Evolutionary conservation across 768 basidiomycete species (phyloP).

Genomic region (Panellus pusillus): DNA sequence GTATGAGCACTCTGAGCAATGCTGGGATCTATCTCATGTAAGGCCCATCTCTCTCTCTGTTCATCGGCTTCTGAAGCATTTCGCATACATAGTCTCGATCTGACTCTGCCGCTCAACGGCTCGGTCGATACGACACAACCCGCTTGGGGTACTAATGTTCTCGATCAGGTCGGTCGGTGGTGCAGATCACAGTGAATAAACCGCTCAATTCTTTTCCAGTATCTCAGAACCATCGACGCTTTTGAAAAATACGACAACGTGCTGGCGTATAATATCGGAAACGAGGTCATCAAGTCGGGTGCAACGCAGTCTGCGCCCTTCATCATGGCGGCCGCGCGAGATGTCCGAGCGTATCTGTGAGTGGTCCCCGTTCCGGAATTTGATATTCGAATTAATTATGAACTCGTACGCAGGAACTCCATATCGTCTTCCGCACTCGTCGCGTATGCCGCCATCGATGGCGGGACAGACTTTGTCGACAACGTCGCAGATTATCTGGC

Average conservation of each 20-base stretch:
- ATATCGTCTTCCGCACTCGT: conserved; percentile 67
- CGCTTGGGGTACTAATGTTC: conserved; percentile 61
- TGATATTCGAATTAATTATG: too few species aligned
- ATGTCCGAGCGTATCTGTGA: conserved; percentile 59
- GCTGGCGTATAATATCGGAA: conserved; percentile 69
- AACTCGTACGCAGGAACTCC: conserved; percentile 69
- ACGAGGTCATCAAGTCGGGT: conserved; percentile 48
- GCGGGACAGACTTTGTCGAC: conserved; percentile 57
- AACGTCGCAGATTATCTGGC: conserved; percentile 77
- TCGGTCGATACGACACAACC: conserved; percentile 60
- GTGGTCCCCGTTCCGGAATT: conserved; percentile 28
- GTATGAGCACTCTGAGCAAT: conserved; percentile 74
- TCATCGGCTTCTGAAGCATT: conserved; percentile 8
- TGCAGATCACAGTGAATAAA: too few species aligned
- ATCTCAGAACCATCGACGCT: conserved; percentile 55
- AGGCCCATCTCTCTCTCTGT: conserved; percentile 27
- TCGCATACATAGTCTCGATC: conserved; percentile 63
- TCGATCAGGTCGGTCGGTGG: conserved; percentile 36
- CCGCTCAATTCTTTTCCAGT: conserved; percentile 26
- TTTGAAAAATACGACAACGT: conserved; percentile 70
- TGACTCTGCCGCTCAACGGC: conserved; percentile 74
- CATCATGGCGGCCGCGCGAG: conserved; percentile 72
- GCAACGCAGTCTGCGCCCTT: conserved; percentile 57
- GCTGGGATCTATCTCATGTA: conserved; percentile 92
- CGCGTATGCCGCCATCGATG: conserved; percentile 86